Conservation (phyloP, 441 rosid genomes). For the Erodium texanum region DNA sequence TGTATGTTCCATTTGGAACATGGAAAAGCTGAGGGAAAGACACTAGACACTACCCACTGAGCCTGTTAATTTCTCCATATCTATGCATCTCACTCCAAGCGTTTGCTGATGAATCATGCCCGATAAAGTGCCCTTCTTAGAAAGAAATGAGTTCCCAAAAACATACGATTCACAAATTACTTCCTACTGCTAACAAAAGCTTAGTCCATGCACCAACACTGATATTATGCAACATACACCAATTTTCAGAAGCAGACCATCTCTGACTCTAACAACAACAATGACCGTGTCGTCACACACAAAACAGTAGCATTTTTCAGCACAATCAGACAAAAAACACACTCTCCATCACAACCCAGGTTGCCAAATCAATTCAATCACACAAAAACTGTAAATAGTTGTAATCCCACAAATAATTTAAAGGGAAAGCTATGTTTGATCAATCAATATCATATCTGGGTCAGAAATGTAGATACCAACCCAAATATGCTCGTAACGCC, state of each 20-base stretch:
- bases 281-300: not conserved
- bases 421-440: not conserved
- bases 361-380: no score
- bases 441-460: not conserved
- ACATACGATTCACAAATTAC: not conserved
- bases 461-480: constrained; percentile 30
- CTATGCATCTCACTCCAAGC: not conserved
- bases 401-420: not conserved
- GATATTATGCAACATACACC: not conserved
- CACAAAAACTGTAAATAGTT: not conserved
- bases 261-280: not conserved
- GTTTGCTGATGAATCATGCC: not conserved
- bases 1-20: no score
- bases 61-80: no score
- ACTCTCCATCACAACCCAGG: no score
- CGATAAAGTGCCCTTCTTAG: not conserved
- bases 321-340: no score
- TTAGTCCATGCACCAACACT: not conserved
- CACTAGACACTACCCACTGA: no score
- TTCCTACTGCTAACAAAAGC: not conserved
- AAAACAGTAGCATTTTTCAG: not conserved
- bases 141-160: not conserved
- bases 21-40: no score
- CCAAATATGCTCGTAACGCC: constrained; percentile 68
- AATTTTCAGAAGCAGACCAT: not conserved